Conservation (phyloP, 2,329 filamentous ascomycete species). For the Aspergillus ibericus region DNA sequence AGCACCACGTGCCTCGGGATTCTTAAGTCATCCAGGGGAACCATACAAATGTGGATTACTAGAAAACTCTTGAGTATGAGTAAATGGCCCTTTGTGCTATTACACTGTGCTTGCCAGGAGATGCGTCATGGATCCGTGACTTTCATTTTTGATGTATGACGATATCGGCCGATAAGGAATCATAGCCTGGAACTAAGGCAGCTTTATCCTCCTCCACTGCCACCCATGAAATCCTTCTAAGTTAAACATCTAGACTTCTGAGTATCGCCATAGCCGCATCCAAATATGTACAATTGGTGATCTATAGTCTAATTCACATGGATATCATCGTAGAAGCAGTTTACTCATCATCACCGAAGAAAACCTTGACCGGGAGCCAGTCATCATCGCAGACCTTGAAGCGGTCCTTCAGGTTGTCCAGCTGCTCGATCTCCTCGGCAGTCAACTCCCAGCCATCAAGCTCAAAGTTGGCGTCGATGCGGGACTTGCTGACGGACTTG, state of each 20-base stretch:
- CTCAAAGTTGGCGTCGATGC: constrained; percentile 76
- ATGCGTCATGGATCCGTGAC: too few species aligned
- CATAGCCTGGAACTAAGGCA: too few species aligned
- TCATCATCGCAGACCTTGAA: constrained; percentile 80
- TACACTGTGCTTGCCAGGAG: too few species aligned
- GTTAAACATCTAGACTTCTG: too few species aligned
- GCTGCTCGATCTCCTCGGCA: constrained; percentile 67
- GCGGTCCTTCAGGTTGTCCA: constrained; percentile 68
- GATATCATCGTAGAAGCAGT: constrained; percentile 14
- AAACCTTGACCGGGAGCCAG: constrained; percentile 73
- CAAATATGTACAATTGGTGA: constrained; percentile 9
- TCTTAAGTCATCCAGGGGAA: background rate
- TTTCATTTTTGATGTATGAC: too few species aligned
- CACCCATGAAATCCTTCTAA: too few species aligned
- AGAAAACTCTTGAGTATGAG: too few species aligned
- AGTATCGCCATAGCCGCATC: background rate
- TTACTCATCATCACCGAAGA: constrained; percentile 80
- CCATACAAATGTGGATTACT: too few species aligned
- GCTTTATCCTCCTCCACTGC: too few species aligned
- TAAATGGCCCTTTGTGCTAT: too few species aligned
- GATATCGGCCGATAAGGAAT: too few species aligned
- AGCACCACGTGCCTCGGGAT: constrained; percentile 13
- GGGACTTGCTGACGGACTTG: constrained; percentile 72
- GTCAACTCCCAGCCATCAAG: constrained; percentile 73
- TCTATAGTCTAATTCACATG: background rate